Conservation (phyloP, 106 monocot species). For the Apostasia shenzhenica region DNA sequence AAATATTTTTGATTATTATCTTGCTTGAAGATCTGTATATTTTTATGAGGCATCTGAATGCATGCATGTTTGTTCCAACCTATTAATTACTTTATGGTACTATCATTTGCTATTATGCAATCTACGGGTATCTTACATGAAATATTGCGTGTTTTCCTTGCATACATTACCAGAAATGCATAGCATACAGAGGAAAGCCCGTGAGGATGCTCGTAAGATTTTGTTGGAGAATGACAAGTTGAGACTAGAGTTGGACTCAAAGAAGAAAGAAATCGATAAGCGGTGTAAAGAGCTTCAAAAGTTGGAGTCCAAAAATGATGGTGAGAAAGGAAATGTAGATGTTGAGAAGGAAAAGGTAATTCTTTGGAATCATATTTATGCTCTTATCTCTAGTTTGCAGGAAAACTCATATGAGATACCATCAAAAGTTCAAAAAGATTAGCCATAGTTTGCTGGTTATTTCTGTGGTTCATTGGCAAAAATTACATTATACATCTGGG, state of each 20-base stretch:
- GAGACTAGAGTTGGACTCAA: conserved; percentile 53
- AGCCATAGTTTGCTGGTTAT: too few species aligned
- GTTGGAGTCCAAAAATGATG: conserved; percentile 43
- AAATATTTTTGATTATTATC: neutral
- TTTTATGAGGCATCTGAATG: neutral
- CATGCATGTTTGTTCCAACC: neutral
- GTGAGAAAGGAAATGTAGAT: conserved; percentile 47
- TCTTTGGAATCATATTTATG: too few species aligned
- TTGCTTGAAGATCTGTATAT: neutral
- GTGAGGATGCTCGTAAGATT: conserved; percentile 55
- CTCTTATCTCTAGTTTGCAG: too few species aligned
- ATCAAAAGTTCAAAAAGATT: too few species aligned
- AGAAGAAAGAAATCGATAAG: conserved; percentile 57
- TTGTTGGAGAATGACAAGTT: conserved; percentile 75
- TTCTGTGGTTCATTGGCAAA: too few species aligned
- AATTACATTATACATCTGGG: too few species aligned
- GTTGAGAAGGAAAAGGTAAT: conserved; percentile 73
- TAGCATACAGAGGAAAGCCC: conserved; percentile 46
- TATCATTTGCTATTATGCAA: neutral
- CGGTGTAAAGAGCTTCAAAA: conserved; percentile 51
- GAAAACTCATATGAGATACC: too few species aligned
- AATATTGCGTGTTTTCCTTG: neutral
- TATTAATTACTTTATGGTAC: neutral
- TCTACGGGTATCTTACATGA: neutral
- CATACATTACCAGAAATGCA: conserved; percentile 50